Evolutionary conservation across 805 yeast species (phyloP).

Genomic region (Wickerhamiella domercqiae): DNA sequence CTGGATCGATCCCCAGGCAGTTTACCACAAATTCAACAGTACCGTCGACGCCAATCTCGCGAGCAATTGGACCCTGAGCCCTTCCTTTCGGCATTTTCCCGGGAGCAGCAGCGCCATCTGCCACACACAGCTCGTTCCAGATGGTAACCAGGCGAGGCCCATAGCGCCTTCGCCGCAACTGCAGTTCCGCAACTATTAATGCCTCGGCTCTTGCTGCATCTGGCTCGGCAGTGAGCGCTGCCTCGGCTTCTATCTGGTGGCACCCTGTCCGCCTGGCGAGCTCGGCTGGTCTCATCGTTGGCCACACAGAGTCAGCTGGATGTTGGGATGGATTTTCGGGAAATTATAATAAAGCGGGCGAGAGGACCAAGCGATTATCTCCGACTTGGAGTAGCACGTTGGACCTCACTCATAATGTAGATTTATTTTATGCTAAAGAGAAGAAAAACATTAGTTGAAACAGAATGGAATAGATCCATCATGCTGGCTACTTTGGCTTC

Average conservation of each 20-base stretch:
- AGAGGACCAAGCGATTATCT: too few relatives aligned
- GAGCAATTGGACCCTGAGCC: neutral
- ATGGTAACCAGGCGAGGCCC: constrained; percentile 2
- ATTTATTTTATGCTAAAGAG: too few relatives aligned
- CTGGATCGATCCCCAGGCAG: constrained; percentile 47
- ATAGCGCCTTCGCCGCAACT: constrained; percentile 7
- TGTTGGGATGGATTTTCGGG: too few relatives aligned
- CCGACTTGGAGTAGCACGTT: too few relatives aligned
- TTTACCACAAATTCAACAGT: constrained; percentile 54
- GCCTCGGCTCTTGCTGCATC: constrained; percentile 2
- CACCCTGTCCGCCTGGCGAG: constrained; percentile 13
- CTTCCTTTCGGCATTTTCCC: neutral
- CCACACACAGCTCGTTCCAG: constrained; percentile 16
- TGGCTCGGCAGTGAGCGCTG: constrained; percentile 6
- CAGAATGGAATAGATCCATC: too few relatives aligned
- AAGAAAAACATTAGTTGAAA: too few relatives aligned
- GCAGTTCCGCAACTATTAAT: constrained; percentile 2
- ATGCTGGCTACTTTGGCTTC: constrained; percentile 8
- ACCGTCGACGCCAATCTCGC: constrained; percentile 57
- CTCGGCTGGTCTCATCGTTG: neutral
- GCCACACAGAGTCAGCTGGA: too few relatives aligned
- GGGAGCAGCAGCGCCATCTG: constrained; percentile 1
- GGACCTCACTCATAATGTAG: too few relatives aligned
- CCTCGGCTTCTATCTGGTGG: constrained; percentile 10
- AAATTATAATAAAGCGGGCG: too few relatives aligned